Conservation (phyloP, 345 rosid species). For the Psidium guajava region DNA sequence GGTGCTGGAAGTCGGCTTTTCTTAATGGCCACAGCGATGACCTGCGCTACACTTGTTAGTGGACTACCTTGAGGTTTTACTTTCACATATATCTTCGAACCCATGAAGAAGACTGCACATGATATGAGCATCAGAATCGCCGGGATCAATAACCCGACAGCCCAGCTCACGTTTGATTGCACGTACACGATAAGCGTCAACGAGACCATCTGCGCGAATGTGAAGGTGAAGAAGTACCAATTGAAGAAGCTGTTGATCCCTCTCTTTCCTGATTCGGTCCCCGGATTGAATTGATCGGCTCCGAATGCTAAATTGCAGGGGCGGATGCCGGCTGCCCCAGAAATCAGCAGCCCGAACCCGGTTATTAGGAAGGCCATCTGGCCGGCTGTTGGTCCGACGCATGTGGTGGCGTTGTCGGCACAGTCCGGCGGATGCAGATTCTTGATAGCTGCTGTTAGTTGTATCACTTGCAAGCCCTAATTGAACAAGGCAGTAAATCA, state of each 20-base stretch:
- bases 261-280: constrained; percentile 9
- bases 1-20: constrained; percentile 12
- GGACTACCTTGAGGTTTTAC: constrained; percentile 47
- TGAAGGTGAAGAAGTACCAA: constrained; percentile 22
- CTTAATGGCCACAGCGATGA: constrained; percentile 19
- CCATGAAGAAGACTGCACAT: constrained; percentile 12
- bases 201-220: constrained; percentile 11
- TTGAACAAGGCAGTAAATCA: neutral
- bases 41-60: constrained; percentile 38
- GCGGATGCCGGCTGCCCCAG: constrained; percentile 17
- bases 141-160: constrained; percentile 10
- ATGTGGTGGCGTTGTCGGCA: constrained; percentile 7
- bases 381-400: constrained; percentile 5
- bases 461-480: constrained; percentile 45
- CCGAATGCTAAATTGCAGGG: constrained; percentile 21
- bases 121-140: constrained; percentile 12
- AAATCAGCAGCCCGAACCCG: constrained; percentile 5
- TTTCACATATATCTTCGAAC: constrained; percentile 13
- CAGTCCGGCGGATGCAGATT: constrained; percentile 43
- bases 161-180: constrained; percentile 22
- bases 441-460: constrained; percentile 50
- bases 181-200: constrained; percentile 17
- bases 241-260: constrained; percentile 25
- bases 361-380: constrained; percentile 12
- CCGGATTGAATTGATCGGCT: constrained; percentile 19